These are phyloP conservation scores for Brettanomyces custersianus DNA, from an alignment of 805 yeast species.

Conservation along the genomic window DNA sequence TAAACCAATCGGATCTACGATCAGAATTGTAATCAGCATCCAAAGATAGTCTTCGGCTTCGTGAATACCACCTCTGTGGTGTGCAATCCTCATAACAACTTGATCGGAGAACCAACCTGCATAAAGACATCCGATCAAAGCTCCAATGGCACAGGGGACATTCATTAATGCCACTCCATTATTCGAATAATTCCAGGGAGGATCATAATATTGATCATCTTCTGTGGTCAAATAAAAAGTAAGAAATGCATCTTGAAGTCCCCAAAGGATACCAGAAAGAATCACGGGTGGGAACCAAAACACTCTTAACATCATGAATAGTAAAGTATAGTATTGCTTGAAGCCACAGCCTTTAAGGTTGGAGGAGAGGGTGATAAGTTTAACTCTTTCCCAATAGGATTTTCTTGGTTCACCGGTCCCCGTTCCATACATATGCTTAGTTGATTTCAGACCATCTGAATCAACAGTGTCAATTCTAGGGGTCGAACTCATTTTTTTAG, in stretches of 20 bases:
- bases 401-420: slow-evolving; percentile 34
- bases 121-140: slow-evolving; percentile 54
- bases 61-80: slow-evolving; percentile 47
- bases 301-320: slow-evolving; percentile 44
- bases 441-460: neutral
- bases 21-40: slow-evolving; percentile 46
- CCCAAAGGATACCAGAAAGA: slow-evolving; percentile 69
- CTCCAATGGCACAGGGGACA: slow-evolving; percentile 60
- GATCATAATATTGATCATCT: slow-evolving; percentile 55
- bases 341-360: slow-evolving; percentile 57
- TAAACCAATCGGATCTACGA: slow-evolving; percentile 54
- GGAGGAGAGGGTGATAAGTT: slow-evolving; percentile 45
- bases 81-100: slow-evolving; percentile 54
- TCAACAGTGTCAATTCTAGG: neutral
- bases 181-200: slow-evolving; percentile 59
- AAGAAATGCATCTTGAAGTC: slow-evolving; percentile 67
- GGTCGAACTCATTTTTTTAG: neutral
- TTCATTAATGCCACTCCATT: slow-evolving; percentile 70
- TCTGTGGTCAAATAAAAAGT: slow-evolving; percentile 69
- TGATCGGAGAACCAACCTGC: slow-evolving; percentile 55
- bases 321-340: slow-evolving; percentile 51
- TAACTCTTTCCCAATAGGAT: slow-evolving; percentile 38
- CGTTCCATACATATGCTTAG: slow-evolving; percentile 15
- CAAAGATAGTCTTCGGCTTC: slow-evolving; percentile 62
- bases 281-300: slow-evolving; percentile 57